phyloP scores from a whole-genome alignment of 2,329 filamentous ascomycete genomes.

The Colletotrichum liaoningense region DNA sequence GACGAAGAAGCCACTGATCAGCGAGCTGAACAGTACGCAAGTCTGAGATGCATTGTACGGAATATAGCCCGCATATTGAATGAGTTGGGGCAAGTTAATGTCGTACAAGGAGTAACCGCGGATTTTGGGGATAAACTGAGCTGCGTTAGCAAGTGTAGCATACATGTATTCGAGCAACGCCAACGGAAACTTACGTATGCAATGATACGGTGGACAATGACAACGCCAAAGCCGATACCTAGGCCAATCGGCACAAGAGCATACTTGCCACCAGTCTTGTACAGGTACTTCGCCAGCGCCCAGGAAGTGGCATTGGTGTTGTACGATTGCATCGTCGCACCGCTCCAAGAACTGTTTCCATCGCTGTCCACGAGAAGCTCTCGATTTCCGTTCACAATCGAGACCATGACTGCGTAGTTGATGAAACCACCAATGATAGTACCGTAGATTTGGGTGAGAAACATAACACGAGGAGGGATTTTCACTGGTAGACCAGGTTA shows the following conservation, averaged over 20 bases:
- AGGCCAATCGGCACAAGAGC: constrained; percentile 62
- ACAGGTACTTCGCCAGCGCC: constrained; percentile 66
- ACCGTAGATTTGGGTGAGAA: constrained; percentile 66
- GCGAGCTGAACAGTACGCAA: constrained; percentile 61
- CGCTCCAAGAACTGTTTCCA: constrained; percentile 64
- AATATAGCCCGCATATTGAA: constrained; percentile 65
- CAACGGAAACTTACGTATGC: constrained; percentile 46
- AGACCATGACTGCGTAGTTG: constrained; percentile 67
- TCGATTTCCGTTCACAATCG: constrained; percentile 61
- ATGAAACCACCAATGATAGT: constrained; percentile 64
- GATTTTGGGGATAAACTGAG: constrained; percentile 60
- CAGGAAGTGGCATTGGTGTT: constrained; percentile 60
- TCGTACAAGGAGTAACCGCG: constrained; percentile 52
- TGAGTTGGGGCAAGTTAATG: constrained; percentile 65
- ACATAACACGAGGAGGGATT: constrained; percentile 66
- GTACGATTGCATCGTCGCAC: constrained; percentile 60
- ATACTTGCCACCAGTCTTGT: constrained; percentile 56
- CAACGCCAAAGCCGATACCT: constrained; percentile 57
- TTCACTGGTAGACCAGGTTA: constrained; percentile 55
- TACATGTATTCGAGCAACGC: not conserved
- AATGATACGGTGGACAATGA: constrained; percentile 57
- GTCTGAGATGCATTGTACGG: constrained; percentile 67
- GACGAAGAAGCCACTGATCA: constrained; percentile 58
- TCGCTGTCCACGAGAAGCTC: constrained; percentile 56
- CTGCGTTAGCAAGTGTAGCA: not conserved